phyloP scores from a whole-genome alignment of 1,284 basidiomycete species.

The Pseudozyma hubeiensis region DNA sequence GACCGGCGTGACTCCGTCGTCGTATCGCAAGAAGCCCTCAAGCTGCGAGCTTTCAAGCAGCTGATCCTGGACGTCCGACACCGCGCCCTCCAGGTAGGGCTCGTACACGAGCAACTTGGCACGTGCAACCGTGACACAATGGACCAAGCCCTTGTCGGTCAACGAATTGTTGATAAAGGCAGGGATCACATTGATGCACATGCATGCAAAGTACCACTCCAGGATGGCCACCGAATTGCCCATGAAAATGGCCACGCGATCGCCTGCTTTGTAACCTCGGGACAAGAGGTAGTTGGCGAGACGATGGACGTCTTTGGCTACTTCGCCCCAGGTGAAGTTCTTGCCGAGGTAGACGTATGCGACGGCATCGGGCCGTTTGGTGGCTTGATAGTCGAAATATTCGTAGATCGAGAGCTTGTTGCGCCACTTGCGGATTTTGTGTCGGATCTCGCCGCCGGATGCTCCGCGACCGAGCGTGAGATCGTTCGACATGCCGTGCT shows the following conservation, averaged over 20 bases:
- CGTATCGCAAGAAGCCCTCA: slow-evolving; percentile 56
- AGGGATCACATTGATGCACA: slow-evolving; percentile 62
- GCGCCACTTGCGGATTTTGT: slow-evolving; percentile 43
- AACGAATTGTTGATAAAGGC: slow-evolving; percentile 69
- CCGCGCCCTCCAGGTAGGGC: slow-evolving; percentile 53
- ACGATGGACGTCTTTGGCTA: slow-evolving; percentile 47
- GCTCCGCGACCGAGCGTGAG: slow-evolving; percentile 37
- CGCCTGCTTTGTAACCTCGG: slow-evolving; percentile 54
- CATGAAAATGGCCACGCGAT: slow-evolving; percentile 62
- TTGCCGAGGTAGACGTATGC: slow-evolving; percentile 61
- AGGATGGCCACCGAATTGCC: slow-evolving; percentile 60
- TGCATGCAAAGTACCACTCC: slow-evolving; percentile 60
- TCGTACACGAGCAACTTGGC: slow-evolving; percentile 66
- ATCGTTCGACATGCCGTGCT: slow-evolving; percentile 55
- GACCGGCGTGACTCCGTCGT: slow-evolving; percentile 57
- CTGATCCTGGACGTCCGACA: slow-evolving; percentile 53
- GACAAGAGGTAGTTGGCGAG: slow-evolving; percentile 60
- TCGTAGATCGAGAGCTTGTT: slow-evolving; percentile 59
- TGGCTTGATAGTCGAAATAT: slow-evolving; percentile 50
- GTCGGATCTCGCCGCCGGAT: slow-evolving; percentile 31
- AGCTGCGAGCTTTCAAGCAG: slow-evolving; percentile 35
- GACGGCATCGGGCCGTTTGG: slow-evolving; percentile 46
- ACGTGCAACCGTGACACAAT: slow-evolving; percentile 64
- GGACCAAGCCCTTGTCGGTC: slow-evolving; percentile 60
- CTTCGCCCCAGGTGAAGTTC: slow-evolving; percentile 56